These are phyloP conservation scores for Glycine tomentella DNA, from an alignment of 306 rosid genomes.

Conservation along the genomic window DNA sequence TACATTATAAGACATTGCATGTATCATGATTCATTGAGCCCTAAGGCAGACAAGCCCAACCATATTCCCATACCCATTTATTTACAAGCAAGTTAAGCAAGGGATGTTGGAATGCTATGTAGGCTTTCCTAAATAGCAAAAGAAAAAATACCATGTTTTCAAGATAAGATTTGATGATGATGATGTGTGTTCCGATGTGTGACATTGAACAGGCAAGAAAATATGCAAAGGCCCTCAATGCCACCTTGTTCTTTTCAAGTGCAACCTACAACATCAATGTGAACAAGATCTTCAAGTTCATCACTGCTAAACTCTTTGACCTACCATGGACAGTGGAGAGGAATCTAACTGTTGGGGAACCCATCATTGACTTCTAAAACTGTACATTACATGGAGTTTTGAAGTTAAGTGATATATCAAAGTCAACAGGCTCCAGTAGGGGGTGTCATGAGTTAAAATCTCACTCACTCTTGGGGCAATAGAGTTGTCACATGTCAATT, in stretches of 20 bases:
- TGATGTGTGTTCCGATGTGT: not conserved
- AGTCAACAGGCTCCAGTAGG: conserved; percentile 49
- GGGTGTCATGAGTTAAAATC: conserved; percentile 7
- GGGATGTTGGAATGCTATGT: conserved; percentile 29
- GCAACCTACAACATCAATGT: conserved; percentile 95
- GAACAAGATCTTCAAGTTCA: conserved; percentile 95
- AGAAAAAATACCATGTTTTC: not conserved
- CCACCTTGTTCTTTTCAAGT: conserved; percentile 91
- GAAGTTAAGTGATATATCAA: conserved; percentile 1
- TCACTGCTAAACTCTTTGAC: conserved; percentile 94
- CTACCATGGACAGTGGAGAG: conserved; percentile 95
- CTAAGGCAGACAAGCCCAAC: conserved; percentile 32
- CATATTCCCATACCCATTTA: conserved; percentile 30
- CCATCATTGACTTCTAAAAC: conserved; percentile 85
- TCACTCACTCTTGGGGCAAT: conserved; percentile 45
- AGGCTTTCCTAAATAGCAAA: conserved; percentile 1
- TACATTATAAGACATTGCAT: conserved; percentile 7
- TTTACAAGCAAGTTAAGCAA: conserved; percentile 30
- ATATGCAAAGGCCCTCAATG: conserved; percentile 86
- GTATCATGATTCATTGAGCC: conserved; percentile 33
- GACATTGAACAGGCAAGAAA: conserved; percentile 78
- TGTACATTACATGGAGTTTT: not conserved
- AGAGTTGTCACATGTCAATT: conserved; percentile 52
- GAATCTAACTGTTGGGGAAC: conserved; percentile 88
- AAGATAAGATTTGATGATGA: conserved; percentile 3